phyloP scores from a whole-genome alignment of 2,329 filamentous ascomycete genomes.

The Aspergillus sp. region DNA sequence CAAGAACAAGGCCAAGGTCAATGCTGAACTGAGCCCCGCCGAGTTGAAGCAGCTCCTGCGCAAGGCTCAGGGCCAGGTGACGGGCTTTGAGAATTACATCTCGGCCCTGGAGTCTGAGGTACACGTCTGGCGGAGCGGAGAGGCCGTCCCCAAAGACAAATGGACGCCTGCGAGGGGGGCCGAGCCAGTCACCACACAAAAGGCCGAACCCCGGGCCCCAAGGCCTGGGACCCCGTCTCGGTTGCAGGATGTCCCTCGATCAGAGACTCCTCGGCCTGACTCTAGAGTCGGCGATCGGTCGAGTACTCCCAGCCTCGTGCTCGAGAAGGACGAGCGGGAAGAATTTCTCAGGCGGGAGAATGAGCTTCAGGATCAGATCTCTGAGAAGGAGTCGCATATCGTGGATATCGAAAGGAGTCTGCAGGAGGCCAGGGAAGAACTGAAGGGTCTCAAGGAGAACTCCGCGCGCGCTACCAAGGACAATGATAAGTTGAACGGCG shows the following conservation, averaged over 20 bases:
- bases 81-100: constrained; percentile 81
- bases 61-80: constrained; percentile 83
- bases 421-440: constrained; percentile 75
- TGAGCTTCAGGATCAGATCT: constrained; percentile 90
- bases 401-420: constrained; percentile 70
- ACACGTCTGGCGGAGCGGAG: constrained; percentile 76
- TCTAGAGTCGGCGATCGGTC: constrained; percentile 68
- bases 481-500: constrained; percentile 75
- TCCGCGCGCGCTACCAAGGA: constrained; percentile 75
- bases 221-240: constrained; percentile 34
- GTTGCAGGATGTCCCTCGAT: constrained; percentile 38
- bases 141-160: constrained; percentile 75
- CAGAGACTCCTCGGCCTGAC: constrained; percentile 55
- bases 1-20: constrained; percentile 99
- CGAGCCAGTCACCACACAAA: constrained; percentile 43
- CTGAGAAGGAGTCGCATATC: constrained; percentile 80
- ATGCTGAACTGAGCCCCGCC: constrained; percentile 88
- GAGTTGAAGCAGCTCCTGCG: constrained; percentile 90
- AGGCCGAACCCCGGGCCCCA: constrained; percentile 39
- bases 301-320: constrained; percentile 72
- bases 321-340: constrained; percentile 95
- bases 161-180: constrained; percentile 63
- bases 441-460: constrained; percentile 75
- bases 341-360: constrained; percentile 94
- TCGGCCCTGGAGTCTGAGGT: constrained; percentile 75